Evolutionary conservation across 1,284 basidiomycete genomes (phyloP), one percentile per base, ranked within the genome.

Genomic region (Tilletia walkeri): DNA sequence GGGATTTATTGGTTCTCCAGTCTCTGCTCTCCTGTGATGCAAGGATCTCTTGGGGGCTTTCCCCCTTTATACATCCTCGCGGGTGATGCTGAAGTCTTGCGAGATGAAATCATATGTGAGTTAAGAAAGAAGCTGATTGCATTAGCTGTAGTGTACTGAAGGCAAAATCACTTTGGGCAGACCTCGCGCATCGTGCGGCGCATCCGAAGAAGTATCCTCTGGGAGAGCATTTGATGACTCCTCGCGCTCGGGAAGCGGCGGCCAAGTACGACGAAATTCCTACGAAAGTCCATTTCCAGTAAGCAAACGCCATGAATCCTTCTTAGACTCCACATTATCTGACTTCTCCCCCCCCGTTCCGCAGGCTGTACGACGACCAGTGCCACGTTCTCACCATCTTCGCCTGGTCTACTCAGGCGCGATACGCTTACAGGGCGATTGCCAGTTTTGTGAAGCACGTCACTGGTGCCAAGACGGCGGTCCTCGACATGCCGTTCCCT

Each of bases 251-350:
- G 4, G 77, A 78, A 2, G 73, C 84, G 24, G 75, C 85, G 3
- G 75, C 79, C 67, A 66, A 74, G 49, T 79, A 73, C 75, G 84
- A 85, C 10, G 87, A 87, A 77, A 86, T 84, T 2, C 89, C 92
- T 0, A 96, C 95, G 0, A 88, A 91, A 71, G 93, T 98, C 16
- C 95, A 99, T 84, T 86, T 99, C 12, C 95, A 99, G 83, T 63
- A 38, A 63, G 59, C 4, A 56, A 18, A 53, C 34, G 20, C 34
- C 6, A 12, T 53, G 50, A 65, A 16, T 38, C 30, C 45, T 9
- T 45, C 41, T 45, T 45, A 7, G 41, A 45, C 41, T 14, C 6
- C 9, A 45, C 9, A 7, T 45, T 7, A 45, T 14, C 9, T 7
- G 6, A 14, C 41, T 45, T 45, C 24, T 48, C 6, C 38, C 7